Percentiles rank a stretch among this genome's conserved stretches.
Conservation (phyloP, 495 filamentous ascomycete genomes). For the Poronia punctata region DNA sequence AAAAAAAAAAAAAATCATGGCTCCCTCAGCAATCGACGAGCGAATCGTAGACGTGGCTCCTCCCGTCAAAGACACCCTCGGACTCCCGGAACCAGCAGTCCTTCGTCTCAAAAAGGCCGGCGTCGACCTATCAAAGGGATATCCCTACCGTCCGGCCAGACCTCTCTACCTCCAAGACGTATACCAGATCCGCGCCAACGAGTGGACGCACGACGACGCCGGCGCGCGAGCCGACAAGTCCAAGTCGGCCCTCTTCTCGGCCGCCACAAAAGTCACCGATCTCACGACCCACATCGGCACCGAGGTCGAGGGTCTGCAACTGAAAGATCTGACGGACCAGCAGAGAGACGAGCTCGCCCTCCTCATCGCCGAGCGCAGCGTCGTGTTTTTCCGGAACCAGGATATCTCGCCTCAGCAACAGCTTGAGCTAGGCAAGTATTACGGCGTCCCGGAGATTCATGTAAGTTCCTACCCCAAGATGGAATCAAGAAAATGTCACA, state of each 20-base stretch:
- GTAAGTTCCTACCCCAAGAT: constrained; percentile 31
- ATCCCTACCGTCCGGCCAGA: constrained; percentile 58
- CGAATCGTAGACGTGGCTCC: constrained; percentile 53
- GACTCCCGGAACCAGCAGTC: constrained; percentile 46
- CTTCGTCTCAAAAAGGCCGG: constrained; percentile 55
- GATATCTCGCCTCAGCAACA: constrained; percentile 65
- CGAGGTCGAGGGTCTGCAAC: constrained; percentile 61
- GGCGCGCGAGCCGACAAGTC: constrained; percentile 59
- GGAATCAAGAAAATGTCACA: background rate
- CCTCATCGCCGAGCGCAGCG: constrained; percentile 63
- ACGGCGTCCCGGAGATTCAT: constrained; percentile 61
- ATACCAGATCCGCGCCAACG: constrained; percentile 51
- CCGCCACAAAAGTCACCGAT: constrained; percentile 58
- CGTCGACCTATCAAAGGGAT: constrained; percentile 57
- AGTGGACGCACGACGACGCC: constrained; percentile 53
- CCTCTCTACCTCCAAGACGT: constrained; percentile 63
- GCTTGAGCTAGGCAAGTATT: constrained; percentile 57
- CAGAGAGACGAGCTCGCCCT: constrained; percentile 67
- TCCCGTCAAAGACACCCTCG: constrained; percentile 56
- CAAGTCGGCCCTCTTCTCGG: constrained; percentile 57
- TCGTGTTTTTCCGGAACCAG: constrained; percentile 72
- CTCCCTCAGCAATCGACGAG: constrained; percentile 46
- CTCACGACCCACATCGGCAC: constrained; percentile 64
- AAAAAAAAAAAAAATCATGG: no score
- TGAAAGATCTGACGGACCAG: constrained; percentile 60